A percentile compares a stretch with the other conserved stretches of the same genome.
These are phyloP conservation scores for Hsuehochloa calcarea DNA, from an alignment of 176 grass and related monocot species.

Conservation along the genomic window DNA sequence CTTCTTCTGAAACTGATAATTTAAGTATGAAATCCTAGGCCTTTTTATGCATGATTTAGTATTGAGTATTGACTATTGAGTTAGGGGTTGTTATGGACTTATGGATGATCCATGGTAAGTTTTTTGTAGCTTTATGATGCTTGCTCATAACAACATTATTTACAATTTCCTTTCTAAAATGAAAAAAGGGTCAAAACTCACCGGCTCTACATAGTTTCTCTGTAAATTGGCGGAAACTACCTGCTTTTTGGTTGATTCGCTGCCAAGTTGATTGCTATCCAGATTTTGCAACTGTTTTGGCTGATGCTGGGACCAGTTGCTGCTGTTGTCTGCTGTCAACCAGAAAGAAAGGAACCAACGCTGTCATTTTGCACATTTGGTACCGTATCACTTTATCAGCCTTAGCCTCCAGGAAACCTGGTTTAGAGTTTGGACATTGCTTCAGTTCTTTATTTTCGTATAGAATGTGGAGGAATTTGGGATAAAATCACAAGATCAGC, in stretches of 20 bases:
- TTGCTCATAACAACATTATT: background rate
- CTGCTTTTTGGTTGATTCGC: background rate
- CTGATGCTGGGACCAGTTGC: background rate
- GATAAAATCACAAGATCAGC: background rate
- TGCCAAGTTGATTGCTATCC: background rate
- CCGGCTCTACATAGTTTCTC: background rate
- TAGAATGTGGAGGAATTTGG: background rate
- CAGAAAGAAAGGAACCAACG: background rate
- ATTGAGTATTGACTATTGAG: background rate
- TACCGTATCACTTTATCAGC: background rate
- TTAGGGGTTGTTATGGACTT: background rate
- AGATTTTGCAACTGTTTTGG: background rate
- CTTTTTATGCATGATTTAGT: conserved; percentile 12
- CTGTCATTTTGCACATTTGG: background rate
- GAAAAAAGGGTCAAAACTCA: background rate
- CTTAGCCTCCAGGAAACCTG: background rate
- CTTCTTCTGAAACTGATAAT: background rate
- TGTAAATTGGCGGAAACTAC: background rate
- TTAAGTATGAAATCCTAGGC: background rate
- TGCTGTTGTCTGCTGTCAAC: background rate
- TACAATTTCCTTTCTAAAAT: background rate
- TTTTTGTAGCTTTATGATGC: background rate
- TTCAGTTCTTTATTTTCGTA: background rate
- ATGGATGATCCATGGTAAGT: background rate
- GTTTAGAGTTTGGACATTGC: conserved; percentile 13